phyloP scores from a whole-genome alignment of 805 yeast genomes.

The Zygoascus tannicola region DNA sequence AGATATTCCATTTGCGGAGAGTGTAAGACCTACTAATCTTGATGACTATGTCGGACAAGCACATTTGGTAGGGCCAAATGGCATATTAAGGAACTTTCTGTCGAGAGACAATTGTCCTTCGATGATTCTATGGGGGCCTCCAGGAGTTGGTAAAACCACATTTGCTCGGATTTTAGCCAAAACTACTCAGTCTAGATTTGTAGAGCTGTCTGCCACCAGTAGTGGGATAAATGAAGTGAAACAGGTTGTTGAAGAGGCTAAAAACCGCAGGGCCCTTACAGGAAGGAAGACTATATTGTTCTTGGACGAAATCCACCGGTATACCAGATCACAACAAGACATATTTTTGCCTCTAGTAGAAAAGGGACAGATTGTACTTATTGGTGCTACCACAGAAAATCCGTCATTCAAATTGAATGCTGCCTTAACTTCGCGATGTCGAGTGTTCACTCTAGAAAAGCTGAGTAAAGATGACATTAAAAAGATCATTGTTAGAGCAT shows the following conservation, averaged over 20 bases:
- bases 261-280: slow-evolving; percentile 37
- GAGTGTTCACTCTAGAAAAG: slow-evolving; percentile 59
- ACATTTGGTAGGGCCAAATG: slow-evolving; percentile 58
- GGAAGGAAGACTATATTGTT: slow-evolving; percentile 59
- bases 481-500: slow-evolving; percentile 48
- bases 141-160: slow-evolving; percentile 93
- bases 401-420: slow-evolving; percentile 75
- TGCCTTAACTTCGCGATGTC: slow-evolving; percentile 78
- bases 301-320: slow-evolving; percentile 89
- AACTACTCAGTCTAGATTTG: slow-evolving; percentile 38
- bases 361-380: slow-evolving; percentile 64
- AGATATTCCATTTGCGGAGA: slow-evolving; percentile 57
- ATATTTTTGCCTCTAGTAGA: slow-evolving; percentile 76
- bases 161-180: slow-evolving; percentile 63
- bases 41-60: slow-evolving; percentile 76
- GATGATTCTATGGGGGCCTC: slow-evolving; percentile 88
- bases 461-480: slow-evolving; percentile 42
- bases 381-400: slow-evolving; percentile 98
- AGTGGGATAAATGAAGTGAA: slow-evolving; percentile 59
- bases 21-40: slow-evolving; percentile 65
- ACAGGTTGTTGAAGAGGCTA: slow-evolving; percentile 46
- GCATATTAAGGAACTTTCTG: slow-evolving; percentile 58
- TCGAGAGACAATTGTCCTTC: slow-evolving; percentile 51
- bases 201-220: slow-evolving; percentile 80
- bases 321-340: slow-evolving; percentile 82